These are phyloP conservation scores for Cytospora chrysosperma DNA, from an alignment of 2,329 filamentous ascomycete species.

Conservation along the genomic window DNA sequence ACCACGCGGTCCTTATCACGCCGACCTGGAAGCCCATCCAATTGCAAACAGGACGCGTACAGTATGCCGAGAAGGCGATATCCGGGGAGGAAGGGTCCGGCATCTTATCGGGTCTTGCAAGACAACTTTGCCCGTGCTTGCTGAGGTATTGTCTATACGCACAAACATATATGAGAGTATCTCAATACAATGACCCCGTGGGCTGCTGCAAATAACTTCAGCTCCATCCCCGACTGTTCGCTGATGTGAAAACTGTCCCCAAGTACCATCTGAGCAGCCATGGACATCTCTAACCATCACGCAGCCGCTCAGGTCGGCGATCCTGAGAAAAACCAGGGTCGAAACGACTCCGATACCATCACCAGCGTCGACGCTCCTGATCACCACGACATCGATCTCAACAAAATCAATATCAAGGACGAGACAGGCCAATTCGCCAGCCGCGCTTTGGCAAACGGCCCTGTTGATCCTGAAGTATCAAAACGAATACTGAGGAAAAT, in stretches of 20 bases:
- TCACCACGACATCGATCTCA: background rate
- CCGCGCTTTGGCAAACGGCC: slow-evolving; percentile 33
- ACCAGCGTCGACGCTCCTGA: background rate
- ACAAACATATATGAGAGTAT: background rate
- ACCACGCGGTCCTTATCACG: background rate
- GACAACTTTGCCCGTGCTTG: background rate
- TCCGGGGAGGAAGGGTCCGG: background rate
- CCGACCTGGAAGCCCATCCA: background rate
- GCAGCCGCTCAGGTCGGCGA: background rate
- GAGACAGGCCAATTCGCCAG: slow-evolving; percentile 34
- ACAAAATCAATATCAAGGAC: slow-evolving; percentile 18
- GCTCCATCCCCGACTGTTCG: background rate
- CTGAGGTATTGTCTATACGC: background rate
- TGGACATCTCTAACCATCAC: background rate
- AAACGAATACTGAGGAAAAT: slow-evolving; percentile 28
- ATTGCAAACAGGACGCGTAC: background rate
- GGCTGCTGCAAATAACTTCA: background rate
- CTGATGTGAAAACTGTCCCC: background rate
- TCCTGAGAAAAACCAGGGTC: background rate
- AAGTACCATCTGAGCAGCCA: background rate
- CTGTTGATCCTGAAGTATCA: slow-evolving; percentile 28
- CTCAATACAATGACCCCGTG: background rate
- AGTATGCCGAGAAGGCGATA: background rate
- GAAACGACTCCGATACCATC: background rate
- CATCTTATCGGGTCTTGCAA: background rate